Base-by-base conservation (phyloP, 2,329 filamentous ascomycete genomes). In the Colletotrichum sp. region DNA sequence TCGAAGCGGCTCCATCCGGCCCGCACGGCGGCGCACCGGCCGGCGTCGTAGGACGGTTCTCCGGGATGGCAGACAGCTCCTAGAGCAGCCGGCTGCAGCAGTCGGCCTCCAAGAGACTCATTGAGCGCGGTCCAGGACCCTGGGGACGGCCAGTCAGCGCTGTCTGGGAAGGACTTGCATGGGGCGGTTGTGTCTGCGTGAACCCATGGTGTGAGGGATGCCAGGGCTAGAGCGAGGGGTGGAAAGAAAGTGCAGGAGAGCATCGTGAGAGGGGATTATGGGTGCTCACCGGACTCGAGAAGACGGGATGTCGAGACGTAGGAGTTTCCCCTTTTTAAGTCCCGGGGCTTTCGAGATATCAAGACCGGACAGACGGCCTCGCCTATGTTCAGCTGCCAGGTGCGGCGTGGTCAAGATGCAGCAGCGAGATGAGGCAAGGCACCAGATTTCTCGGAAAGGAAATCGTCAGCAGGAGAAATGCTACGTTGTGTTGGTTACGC, bases 101-200 rank as follows among this genome's bases (percentile, higher is more conserved):
- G 82, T 36, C 80, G 80, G 5, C 87, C 87, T 11, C 78, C 80
- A 27, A 86, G 79, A 4, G 85, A 84, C 9, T 81, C 76, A 79
- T 90, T 89, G 66, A 91, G 82, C 16, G 76, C 76, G 8, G 77
- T 72, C 89, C 89, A 91, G 15, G 79, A 80, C 1, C 80, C 76
- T 15, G 83, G 73, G 1, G 84, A 84, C 0, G 89, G 90, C 90
- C 89, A 91, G 61, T 78, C 78, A 9, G 78, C 29, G 16, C 84
- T 84, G 24, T 83, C 84, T 3, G 87, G 88, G 59, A 84, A 86
- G 3, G 86, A 82, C 78, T 89, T 90, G 81, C 88, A 90, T 7
- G 36, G 29, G 24, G 31, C 4, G 1, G 43, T 59, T 18, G 29
- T 18, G 21, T 9, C 51, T 63, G 59, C 36, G n/a, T 6, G 4